Conservation (phyloP, 2,329 filamentous ascomycete species). For the Cordyceps farinosa region DNA sequence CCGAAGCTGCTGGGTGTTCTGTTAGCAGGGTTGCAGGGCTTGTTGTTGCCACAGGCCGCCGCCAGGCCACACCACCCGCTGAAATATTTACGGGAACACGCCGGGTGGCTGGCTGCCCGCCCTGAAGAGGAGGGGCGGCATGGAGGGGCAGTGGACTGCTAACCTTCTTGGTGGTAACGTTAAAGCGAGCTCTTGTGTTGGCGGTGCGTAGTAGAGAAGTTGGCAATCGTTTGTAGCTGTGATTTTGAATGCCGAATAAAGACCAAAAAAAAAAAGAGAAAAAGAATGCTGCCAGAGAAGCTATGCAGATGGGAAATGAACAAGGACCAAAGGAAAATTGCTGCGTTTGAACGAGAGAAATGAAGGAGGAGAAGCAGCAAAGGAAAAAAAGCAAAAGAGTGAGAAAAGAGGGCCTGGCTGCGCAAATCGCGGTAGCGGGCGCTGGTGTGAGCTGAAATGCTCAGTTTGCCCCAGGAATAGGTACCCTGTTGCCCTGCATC, state of each 20-base stretch:
- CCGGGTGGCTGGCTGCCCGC: not conserved
- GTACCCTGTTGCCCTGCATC: not conserved
- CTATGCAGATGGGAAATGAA: conserved; percentile 1
- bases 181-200: not conserved
- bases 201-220: not conserved
- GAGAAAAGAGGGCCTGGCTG: not conserved
- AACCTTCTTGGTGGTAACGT: not conserved
- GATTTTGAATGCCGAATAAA: not conserved
- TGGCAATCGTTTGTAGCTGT: not conserved
- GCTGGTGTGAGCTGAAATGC: not conserved
- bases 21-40: not conserved
- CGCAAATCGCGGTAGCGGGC: not conserved
- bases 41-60: not conserved
- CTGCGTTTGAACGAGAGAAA: not conserved
- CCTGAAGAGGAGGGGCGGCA: not conserved
- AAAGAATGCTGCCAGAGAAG: not conserved
- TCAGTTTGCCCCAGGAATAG: too few relatives aligned
- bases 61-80: not conserved
- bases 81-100: not conserved
- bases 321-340: not conserved
- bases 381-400: not conserved
- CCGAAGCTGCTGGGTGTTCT: not conserved
- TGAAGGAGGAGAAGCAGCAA: not conserved
- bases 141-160: conserved; percentile 5
- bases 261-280: not conserved